These are phyloP conservation scores for Bremia lactucae DNA, from an alignment of 352 stramenopile genomes.

Conservation along the genomic window DNA sequence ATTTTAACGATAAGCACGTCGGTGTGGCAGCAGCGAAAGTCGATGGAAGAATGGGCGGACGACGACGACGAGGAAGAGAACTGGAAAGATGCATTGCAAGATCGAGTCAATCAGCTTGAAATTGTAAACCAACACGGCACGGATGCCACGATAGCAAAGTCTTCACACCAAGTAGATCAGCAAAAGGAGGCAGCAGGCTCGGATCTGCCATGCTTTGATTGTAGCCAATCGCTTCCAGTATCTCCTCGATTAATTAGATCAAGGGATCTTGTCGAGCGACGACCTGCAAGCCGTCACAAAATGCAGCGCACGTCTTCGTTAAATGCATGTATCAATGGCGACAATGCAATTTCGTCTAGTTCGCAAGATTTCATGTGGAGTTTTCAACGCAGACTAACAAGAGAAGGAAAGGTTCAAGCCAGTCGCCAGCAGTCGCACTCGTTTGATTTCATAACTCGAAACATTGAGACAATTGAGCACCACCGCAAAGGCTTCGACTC, in stretches of 20 bases:
- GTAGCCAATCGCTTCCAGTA: conserved; percentile 11
- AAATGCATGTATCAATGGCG: conserved; percentile 22
- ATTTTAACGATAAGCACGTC: conserved; percentile 1
- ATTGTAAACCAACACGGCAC: conserved; percentile 39
- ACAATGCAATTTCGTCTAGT: conserved; percentile 4
- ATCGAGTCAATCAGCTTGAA: conserved; percentile 64
- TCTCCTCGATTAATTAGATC: conserved; percentile 6
- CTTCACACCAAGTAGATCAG: conserved; percentile 6
- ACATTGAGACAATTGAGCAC: conserved; percentile 27
- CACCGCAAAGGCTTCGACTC: conserved; percentile 27
- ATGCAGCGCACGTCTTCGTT: conserved; percentile 33
- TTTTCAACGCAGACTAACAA: conserved; percentile 14
- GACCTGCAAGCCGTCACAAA: conserved; percentile 21
- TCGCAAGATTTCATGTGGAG: conserved; percentile 9
- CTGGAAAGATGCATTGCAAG: conserved; percentile 71
- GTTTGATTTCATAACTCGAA: conserved; percentile 31
- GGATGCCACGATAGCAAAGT: conserved; percentile 12
- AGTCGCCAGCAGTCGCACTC: conserved; percentile 19
- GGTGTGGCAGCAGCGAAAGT: conserved; percentile 26
- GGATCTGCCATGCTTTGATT: conserved; percentile 6
- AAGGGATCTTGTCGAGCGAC: conserved; percentile 2
- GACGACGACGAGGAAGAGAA: conserved; percentile 72
- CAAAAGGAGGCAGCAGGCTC: conserved; percentile 5
- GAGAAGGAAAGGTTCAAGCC: conserved; percentile 8
- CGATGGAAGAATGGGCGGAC: conserved; percentile 68